Conservation (phyloP, 495 filamentous ascomycete genomes). For the Daldinia concentrica region DNA sequence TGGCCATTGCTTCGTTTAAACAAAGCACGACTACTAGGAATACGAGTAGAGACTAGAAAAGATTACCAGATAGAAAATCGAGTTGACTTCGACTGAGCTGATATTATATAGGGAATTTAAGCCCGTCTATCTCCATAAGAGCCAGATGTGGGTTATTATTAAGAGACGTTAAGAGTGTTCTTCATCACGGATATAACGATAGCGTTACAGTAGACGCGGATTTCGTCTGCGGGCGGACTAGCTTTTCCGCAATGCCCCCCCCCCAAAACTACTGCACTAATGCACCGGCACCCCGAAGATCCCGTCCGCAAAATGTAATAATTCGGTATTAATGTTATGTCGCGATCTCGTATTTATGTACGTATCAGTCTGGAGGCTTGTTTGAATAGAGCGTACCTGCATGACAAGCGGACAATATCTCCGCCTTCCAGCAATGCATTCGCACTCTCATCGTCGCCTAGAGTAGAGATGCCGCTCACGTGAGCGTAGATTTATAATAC, state of each 20-base stretch:
- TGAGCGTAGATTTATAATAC: neutral
- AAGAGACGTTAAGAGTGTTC: neutral
- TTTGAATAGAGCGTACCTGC: neutral
- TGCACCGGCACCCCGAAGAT: neutral
- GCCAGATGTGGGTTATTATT: neutral
- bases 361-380: neutral
- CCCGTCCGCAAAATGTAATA: too few species aligned
- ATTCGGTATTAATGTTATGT: too few species aligned
- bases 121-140: neutral
- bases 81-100: neutral
- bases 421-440: neutral
- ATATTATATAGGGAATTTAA: neutral
- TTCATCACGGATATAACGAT: slow-evolving; percentile 1
- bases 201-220: neutral
- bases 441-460: neutral
- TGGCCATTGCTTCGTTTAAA: slow-evolving; percentile 30
- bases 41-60: neutral
- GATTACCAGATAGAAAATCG: neutral
- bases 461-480: neutral
- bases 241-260: neutral
- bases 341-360: neutral
- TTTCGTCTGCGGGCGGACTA: neutral
- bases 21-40: neutral
- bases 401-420: neutral
- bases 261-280: neutral